Conservation (phyloP, 208 protist species). For the Phytomonas francai region DNA sequence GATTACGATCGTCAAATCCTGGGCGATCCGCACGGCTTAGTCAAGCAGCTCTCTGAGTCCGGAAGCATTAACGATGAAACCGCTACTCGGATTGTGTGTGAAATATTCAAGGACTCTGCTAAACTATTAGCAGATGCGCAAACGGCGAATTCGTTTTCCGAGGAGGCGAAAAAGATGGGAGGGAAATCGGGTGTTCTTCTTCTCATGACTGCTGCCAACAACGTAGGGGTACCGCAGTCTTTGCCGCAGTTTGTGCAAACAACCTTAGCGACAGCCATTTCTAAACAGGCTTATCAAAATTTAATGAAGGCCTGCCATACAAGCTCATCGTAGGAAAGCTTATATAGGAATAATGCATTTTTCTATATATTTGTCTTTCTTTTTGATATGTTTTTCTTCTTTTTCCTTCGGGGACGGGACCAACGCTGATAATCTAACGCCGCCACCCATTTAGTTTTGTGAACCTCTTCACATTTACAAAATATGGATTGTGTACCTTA, state of each 20-base stretch:
- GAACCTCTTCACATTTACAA: background rate
- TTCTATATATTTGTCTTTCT: conserved; percentile 8
- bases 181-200: conserved; percentile 29
- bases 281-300: conserved; percentile 30
- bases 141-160: background rate
- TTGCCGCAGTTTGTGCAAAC: conserved; percentile 39
- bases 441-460: background rate
- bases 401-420: background rate
- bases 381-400: background rate
- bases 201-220: conserved; percentile 63
- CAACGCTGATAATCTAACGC: background rate
- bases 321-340: background rate
- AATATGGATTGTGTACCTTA: background rate
- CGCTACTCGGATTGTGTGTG: conserved; percentile 30
- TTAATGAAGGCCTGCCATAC: conserved; percentile 17
- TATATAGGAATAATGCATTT: background rate
- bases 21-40: conserved; percentile 9
- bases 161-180: too few relatives aligned
- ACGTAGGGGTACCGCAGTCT: conserved; percentile 28
- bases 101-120: conserved; percentile 21
- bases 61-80: conserved; percentile 36
- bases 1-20: conserved; percentile 30
- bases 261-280: conserved; percentile 28
- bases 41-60: conserved; percentile 14
- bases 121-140: conserved; percentile 7